Conservation (phyloP, 805 yeast genomes). For the Maudiozyma turicensis region DNA sequence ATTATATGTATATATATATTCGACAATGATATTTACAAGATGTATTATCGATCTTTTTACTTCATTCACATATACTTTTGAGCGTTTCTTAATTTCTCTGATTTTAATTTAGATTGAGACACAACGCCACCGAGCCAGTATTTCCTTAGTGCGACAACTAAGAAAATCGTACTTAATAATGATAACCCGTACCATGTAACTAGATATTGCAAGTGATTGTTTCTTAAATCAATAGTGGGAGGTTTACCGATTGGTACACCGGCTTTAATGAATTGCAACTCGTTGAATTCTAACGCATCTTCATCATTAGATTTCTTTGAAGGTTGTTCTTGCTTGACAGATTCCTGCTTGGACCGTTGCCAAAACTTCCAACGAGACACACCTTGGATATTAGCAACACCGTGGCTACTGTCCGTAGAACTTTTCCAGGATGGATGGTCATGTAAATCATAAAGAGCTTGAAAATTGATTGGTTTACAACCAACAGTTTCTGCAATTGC, state of each 20-base stretch:
- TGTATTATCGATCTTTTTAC: background rate
- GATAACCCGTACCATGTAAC: slow-evolving; percentile 93
- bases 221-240: slow-evolving; percentile 74
- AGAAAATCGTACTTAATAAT: slow-evolving; percentile 58
- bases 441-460: slow-evolving; percentile 55
- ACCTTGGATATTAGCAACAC: background rate
- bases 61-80: slow-evolving; percentile 30
- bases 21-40: background rate
- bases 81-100: slow-evolving; percentile 44
- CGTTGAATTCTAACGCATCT: slow-evolving; percentile 35
- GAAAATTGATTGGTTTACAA: slow-evolving; percentile 65
- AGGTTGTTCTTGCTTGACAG: background rate
- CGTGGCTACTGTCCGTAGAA: background rate
- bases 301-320: slow-evolving; percentile 2
- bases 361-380: slow-evolving; percentile 26
- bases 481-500: slow-evolving; percentile 60
- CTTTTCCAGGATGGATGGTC: slow-evolving; percentile 37
- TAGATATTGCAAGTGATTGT: slow-evolving; percentile 85
- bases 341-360: slow-evolving; percentile 5
- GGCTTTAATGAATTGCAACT: slow-evolving; percentile 53
- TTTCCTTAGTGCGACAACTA: slow-evolving; percentile 44
- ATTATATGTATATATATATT: background rate
- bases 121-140: slow-evolving; percentile 20
- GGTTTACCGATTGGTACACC: slow-evolving; percentile 87
- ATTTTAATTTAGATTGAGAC: slow-evolving; percentile 22